Base-by-base conservation (phyloP, 495 filamentous ascomycete species). In the Lentithecium fluviatile region DNA sequence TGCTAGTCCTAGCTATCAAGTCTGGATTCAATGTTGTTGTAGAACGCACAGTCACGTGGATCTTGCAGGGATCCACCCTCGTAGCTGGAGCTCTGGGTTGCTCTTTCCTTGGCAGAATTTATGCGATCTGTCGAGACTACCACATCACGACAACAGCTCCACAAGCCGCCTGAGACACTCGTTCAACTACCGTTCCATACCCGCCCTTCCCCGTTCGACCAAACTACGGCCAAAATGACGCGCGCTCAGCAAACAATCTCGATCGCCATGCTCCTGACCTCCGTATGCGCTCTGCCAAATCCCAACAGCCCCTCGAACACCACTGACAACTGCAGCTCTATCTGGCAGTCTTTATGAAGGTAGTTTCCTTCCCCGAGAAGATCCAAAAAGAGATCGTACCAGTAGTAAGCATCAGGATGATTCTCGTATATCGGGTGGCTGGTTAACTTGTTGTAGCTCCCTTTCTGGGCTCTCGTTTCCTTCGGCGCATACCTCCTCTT, bases 401-500 rank as follows among this genome's bases (percentile, higher is more conserved):
- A 3, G 78, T 89, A 46, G 87, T 90, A 80, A 60, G 73, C 60
- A n/a, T 43, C 24, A 24, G 13, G 11, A 49, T 45, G 45, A 46
- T 17, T 38, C 15, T 10, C 13, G 6, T 21, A 47, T 25, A 37
- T 15, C 49, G 47, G 45, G 37, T 55, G 37, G 12, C 32, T 21
- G 21, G 32, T 45, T n/a, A 36, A 65, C 48, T 21, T 11, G 2
- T 49, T 37, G 36, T 59, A 68, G 91, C 79, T 97, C 25, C 94
- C 94, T 24, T 89, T 97, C 79, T 97, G 91, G 86, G 84, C 82
- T 25, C 77, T 97, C 62, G 91, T 98, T 63, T 85, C 86, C 49
- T 94, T 97, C 74, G 94, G 91, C 75, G 88, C 92, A 45, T 97
- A 91, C 77, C 85, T 98, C 6, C 85, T 97, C 52, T 90, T 88